phyloP scores from a whole-genome alignment of 805 yeast species.

The Kuraishia ogatae region DNA sequence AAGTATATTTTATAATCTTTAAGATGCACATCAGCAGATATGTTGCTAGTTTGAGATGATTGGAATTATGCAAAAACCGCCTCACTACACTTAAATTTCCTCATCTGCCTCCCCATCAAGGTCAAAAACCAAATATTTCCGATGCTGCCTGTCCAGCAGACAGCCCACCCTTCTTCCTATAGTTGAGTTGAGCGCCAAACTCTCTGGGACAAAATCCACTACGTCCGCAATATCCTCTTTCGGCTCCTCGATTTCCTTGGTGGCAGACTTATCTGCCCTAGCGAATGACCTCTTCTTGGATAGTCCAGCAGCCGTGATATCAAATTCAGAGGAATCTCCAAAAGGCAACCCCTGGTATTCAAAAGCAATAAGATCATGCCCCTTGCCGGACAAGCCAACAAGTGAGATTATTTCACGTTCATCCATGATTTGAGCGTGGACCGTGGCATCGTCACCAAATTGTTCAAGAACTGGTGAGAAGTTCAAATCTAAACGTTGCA shows the following conservation, averaged over 20 bases:
- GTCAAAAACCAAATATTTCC: conserved; percentile 28
- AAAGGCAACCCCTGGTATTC: background rate
- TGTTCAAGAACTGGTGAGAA: background rate
- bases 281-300: background rate
- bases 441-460: background rate
- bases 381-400: background rate
- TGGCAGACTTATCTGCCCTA: background rate
- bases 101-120: conserved; percentile 4
- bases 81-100: background rate
- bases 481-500: background rate
- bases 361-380: background rate
- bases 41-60: background rate
- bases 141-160: conserved; percentile 29
- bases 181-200: conserved; percentile 23
- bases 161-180: conserved; percentile 23
- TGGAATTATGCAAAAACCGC: background rate
- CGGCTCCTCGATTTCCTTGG: conserved; percentile 6
- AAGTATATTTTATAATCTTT: background rate
- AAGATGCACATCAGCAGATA: background rate
- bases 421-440: background rate
- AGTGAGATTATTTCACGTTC: background rate
- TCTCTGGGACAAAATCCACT: conserved; percentile 18
- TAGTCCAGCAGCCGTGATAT: background rate
- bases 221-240: conserved; percentile 3
- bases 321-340: background rate